A percentile compares a stretch with the other conserved stretches of the same genome.
Conservation (phyloP, 2,329 filamentous ascomycete genomes). For the Fusarium sp. region DNA sequence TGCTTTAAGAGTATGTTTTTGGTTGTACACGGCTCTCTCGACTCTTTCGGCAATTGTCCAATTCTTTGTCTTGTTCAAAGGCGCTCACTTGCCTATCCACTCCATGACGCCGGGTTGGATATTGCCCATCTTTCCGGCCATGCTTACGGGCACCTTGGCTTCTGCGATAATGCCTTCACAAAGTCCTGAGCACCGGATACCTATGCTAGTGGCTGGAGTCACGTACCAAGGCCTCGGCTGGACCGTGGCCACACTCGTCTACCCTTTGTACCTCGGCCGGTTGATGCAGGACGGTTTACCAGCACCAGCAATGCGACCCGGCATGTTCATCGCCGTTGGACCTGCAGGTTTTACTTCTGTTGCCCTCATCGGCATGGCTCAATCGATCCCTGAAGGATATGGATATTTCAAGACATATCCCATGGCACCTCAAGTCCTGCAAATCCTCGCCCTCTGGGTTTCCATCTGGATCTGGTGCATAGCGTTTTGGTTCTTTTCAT, state of each 20-base stretch:
- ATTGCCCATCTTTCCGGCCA: conserved; percentile 46
- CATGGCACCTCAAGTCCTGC: conserved; percentile 38
- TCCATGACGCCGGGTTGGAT: conserved; percentile 47
- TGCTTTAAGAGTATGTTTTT: conserved; percentile 62
- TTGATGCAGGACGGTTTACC: conserved; percentile 45
- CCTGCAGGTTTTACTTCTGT: conserved; percentile 42
- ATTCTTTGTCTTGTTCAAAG: conserved; percentile 47
- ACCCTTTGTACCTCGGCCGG: conserved; percentile 41
- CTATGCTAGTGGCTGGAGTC: conserved; percentile 43
- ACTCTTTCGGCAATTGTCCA: conserved; percentile 40
- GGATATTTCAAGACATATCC: conserved; percentile 43
- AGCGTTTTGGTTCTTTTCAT: conserved; percentile 44
- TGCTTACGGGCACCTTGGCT: conserved; percentile 44
- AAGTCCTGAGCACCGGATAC: conserved; percentile 38
- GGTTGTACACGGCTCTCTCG: conserved; percentile 60
- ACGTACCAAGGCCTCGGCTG: conserved; percentile 45
- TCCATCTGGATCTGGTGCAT: conserved; percentile 46
- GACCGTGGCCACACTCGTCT: conserved; percentile 41
- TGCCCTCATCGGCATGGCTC: conserved; percentile 44
- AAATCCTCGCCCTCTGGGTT: conserved; percentile 41
- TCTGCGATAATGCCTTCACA: conserved; percentile 40
- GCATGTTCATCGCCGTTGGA: conserved; percentile 44
- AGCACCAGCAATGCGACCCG: conserved; percentile 42
- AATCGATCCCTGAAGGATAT: conserved; percentile 36
- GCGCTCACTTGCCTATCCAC: conserved; percentile 42